Evolutionary conservation across 2,329 filamentous ascomycete species (phyloP), one percentile per base, ranked within the genome.

Genomic region (Diaporthe sp.): DNA sequence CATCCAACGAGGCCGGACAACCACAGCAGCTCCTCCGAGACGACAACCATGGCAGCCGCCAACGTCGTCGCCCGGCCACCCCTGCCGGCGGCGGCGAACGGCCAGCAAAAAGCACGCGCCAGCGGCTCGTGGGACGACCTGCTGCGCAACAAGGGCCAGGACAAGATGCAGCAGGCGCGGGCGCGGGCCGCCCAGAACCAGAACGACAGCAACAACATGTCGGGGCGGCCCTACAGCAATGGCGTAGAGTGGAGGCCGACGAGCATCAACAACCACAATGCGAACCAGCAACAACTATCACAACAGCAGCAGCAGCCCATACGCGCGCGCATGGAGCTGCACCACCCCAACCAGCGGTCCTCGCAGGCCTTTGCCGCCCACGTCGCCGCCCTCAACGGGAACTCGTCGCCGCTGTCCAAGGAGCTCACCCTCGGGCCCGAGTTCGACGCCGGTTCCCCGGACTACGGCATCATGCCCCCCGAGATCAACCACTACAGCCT

Each of bases 81-180:
- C 25, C 7, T 57, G 35, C 47, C 71, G 17, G 58, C 64, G 70
- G 66, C 33, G 42, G 22, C 61, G 61, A 47, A 25, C 25, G 30
- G 57, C 19, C 50, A 69, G 4, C 38, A 68, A 19, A 50, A 71
- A 12, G 69, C 61, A 12, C 72, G 68, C n/a, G 58, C 61, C 40
- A 68, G 69, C 22, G 75, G 72, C 28, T 76, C 75, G 28, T 76
- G 75, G 75, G 75, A 76, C 45, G 61, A 74, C 47, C 69, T 76
- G n/a, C 64, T 76, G 22, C 75, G 75, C 38, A 72, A 64, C 52
- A 72, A 42, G 57, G 70, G 70, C 25, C 70, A 55, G 57, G 70
- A 72, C 57, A 72, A 72, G 45, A 50, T 64, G 61, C 75, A 71
- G 69, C 28, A 72, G 74, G 54, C 57, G 45, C 38, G 72, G 67